Conservation (phyloP, 2,329 filamentous ascomycete genomes). For the Trichoderma polysporum region DNA sequence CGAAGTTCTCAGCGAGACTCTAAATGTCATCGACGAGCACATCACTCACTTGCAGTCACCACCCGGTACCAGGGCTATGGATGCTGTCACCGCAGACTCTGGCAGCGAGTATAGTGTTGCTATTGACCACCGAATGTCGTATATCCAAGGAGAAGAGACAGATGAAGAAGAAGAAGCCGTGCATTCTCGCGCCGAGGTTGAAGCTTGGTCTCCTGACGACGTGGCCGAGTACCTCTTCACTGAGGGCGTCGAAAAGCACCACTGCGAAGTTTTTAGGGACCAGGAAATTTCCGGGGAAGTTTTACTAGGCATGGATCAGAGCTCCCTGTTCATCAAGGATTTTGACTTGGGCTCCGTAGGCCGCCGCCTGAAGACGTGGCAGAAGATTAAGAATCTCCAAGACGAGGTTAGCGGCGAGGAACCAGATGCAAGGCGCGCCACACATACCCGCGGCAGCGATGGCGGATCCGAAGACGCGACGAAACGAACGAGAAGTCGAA, state of each 20-base stretch:
- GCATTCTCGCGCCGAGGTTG: conserved; percentile 72
- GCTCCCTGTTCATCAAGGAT: conserved; percentile 91
- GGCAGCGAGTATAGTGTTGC: conserved; percentile 88
- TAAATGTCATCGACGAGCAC: conserved; percentile 96
- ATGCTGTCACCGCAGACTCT: conserved; percentile 66
- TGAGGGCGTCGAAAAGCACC: conserved; percentile 78
- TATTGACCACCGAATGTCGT: conserved; percentile 74
- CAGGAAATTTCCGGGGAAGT: conserved; percentile 97
- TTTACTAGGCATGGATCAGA: conserved; percentile 90
- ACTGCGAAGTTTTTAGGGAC: conserved; percentile 92
- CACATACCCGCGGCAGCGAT: conserved; percentile 58
- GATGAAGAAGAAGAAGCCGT: conserved; percentile 84
- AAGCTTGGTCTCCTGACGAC: conserved; percentile 73
- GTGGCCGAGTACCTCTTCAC: conserved; percentile 89
- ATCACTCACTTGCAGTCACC: conserved; percentile 77
- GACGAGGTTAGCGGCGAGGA: conserved; percentile 69
- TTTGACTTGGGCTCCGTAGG: conserved; percentile 93
- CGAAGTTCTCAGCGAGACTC: conserved; percentile 87
- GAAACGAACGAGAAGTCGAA: conserved; percentile 53
- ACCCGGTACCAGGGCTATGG: conserved; percentile 51
- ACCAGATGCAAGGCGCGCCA: conserved; percentile 49
- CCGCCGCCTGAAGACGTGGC: conserved; percentile 87
- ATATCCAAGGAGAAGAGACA: conserved; percentile 91
- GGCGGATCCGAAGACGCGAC: conserved; percentile 54
- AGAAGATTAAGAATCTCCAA: conserved; percentile 89